Evolutionary conservation across 768 basidiomycete species (phyloP), one percentile per base, ranked within the genome.

Genomic region (Rhizopogon vesiculosus): DNA sequence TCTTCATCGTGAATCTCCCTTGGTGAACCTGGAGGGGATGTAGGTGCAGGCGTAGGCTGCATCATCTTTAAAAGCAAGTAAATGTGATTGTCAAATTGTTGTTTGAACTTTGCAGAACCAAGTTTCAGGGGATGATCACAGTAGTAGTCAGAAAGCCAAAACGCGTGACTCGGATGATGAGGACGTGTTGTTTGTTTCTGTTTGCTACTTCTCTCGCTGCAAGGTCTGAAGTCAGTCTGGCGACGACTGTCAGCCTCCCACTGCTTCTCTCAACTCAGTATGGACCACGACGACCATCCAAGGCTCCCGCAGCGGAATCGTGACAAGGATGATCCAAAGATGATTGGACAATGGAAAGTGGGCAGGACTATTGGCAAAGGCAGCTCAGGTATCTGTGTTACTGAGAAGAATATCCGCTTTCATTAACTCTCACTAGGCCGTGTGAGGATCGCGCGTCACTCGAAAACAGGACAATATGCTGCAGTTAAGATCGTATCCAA

Each of bases 401-500:
- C 25, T 48, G 19, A 12, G 19, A 49, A 18, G 38, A 41, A 6
- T 25, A 10, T 22, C 35, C 35, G 1, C 25, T 49, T 41, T 35
- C 28, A 25, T 12, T 35, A 18, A 49, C 43, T 51, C 15, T 51
- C 22, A 57, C 5, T 52, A 97, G 95, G 95, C 52, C 90, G 90
- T 54, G 95, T 98, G 16, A 82, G 90, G 52, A 86, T 97, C 60
- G 93, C 92, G 40, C 80, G 92, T 59, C 90, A 95, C 69, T 80
- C 85, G n/a, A 88, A 82, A 67, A 91, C 91, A 0, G 91, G 89
- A 29, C 85, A 93, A 72, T 87, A 89, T 64, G 93, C 94, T 39
- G 95, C 95, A 8, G 84, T 97, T 69, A 98, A 98, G 76, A 97
- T 96, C 61, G 88, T 98, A 31, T 85, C 88, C 43, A 95, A 95